These are phyloP conservation scores for Leccinellum luteum DNA, from an alignment of 768 basidiomycete species.

Conservation along the genomic window DNA sequence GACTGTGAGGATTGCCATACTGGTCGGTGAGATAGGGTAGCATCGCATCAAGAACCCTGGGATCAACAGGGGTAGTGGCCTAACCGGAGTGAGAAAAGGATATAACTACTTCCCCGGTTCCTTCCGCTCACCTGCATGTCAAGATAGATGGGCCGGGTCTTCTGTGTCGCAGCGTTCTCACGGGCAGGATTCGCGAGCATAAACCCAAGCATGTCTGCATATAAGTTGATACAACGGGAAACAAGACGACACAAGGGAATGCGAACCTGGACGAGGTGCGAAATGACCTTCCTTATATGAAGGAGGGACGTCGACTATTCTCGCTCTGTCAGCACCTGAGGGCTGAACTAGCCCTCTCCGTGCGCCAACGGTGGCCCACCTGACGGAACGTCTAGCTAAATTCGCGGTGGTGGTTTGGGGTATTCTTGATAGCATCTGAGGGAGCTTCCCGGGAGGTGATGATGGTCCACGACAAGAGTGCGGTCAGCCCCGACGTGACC, in stretches of 20 bases:
- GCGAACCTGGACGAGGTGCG: conserved; percentile 64
- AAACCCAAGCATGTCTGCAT: conserved; percentile 84
- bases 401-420: conserved; percentile 38
- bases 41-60: conserved; percentile 96
- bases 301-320: conserved; percentile 77
- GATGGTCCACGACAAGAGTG: conserved; percentile 11
- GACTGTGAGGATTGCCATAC: conserved; percentile 96
- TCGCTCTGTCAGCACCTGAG: conserved; percentile 78
- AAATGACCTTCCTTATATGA: conserved; percentile 68
- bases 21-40: conserved; percentile 92
- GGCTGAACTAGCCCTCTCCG: conserved; percentile 75
- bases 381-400: conserved; percentile 25
- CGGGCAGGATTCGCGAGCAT: conserved; percentile 65
- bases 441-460: conserved; percentile 7
- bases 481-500: conserved; percentile 5
- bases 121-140: conserved; percentile 81
- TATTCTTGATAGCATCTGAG: conserved; percentile 57
- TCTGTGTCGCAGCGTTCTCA: conserved; percentile 55
- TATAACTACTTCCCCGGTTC: not conserved
- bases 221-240: not conserved
- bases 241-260: not conserved
- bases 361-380: conserved; percentile 22
- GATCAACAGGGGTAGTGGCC: conserved; percentile 98
- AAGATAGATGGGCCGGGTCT: conserved; percentile 89
- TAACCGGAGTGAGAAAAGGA: conserved; percentile 31